These are phyloP conservation scores for Carex littledalei DNA, from an alignment of 176 grass and related monocot species.

Conservation along the genomic window DNA sequence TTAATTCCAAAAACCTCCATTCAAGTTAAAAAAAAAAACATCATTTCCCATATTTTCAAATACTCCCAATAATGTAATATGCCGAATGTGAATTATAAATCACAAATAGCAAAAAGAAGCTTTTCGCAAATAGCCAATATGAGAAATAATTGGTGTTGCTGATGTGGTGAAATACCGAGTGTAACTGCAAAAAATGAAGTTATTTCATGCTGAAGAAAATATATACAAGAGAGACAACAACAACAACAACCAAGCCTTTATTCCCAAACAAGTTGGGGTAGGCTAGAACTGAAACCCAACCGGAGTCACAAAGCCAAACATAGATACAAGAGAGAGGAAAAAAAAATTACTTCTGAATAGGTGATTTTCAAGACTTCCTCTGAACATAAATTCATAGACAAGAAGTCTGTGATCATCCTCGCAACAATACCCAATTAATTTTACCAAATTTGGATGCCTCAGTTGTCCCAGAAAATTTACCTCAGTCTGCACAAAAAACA, in stretches of 20 bases:
- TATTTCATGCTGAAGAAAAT: background rate
- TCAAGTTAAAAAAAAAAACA: background rate
- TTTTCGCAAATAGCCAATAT: background rate
- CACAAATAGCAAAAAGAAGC: background rate
- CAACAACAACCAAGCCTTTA: no score
- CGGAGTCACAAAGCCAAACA: no score
- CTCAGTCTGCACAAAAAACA: conserved; percentile 60
- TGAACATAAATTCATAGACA: conserved; percentile 98
- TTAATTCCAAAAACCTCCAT: background rate
- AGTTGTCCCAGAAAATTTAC: conserved; percentile 95
- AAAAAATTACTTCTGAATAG: conserved; percentile 85
- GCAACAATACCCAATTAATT: conserved; percentile 98
- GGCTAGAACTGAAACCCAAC: no score
- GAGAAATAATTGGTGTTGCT: conserved; percentile 19
- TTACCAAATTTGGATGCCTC: conserved; percentile 97
- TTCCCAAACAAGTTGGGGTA: no score
- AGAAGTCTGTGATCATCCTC: conserved; percentile 96
- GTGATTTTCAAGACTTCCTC: conserved; percentile 98
- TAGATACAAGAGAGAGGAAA: background rate
- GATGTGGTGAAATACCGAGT: background rate
- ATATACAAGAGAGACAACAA: no score
- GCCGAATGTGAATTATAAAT: background rate
- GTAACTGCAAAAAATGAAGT: conserved; percentile 1
- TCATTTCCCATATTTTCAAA: background rate
- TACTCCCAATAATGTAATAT: background rate